Evolutionary conservation across 306 rosid genomes (phyloP), one percentile per base, ranked within the genome.

Genomic region (Quercus glauca): DNA sequence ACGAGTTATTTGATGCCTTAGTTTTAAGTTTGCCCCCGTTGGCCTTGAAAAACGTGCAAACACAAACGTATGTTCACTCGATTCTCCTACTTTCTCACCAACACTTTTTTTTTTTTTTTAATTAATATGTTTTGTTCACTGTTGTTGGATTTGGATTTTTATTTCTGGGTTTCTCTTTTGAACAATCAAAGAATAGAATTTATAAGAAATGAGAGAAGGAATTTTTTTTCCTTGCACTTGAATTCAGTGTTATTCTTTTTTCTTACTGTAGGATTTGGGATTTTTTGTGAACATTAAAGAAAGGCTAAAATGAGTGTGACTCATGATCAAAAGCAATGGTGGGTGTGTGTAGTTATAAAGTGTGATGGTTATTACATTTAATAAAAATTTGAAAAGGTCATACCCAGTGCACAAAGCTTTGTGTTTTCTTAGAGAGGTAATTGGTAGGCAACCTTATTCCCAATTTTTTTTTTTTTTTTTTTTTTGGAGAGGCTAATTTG

Each of bases 21-120:
- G 85, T 86, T 73, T 73, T n/a, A 59, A 76, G 73, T 64, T 81
- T 84, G 69, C 91, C 92, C 35, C 97, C 97, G 33, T 5, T 90
- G 71, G 82, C 82, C 5, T 78, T 94, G 76, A 83, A 71, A 25
- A 90, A 82, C 69, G 77, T 92, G 51, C 90, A 85, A 26, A 77
- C 65, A 20, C 77, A 87, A 20, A 26, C 82, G 97, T 94, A 86
- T 11, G 90, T 75, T 8, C 18, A 26, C 20, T 71, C 45, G 11
- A 41, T 41, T 41, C 45, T 75, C 72, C 61, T 19, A 10, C 23
- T 43, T 3, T 12, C 25, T 58, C 14, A n/a, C 64, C 26, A 21
- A 9, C 23, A n/a, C 23, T 58, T n/a, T 58, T 58, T 20, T 8
- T n/a, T 57, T 31, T 4, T 33, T 35, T 57, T 57, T 20, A 7